A percentile compares a stretch with the other conserved stretches of the same genome.
These are phyloP conservation scores for Cladophialophora yegresii DNA, from an alignment of 2,329 filamentous ascomycete species.

Conservation along the genomic window DNA sequence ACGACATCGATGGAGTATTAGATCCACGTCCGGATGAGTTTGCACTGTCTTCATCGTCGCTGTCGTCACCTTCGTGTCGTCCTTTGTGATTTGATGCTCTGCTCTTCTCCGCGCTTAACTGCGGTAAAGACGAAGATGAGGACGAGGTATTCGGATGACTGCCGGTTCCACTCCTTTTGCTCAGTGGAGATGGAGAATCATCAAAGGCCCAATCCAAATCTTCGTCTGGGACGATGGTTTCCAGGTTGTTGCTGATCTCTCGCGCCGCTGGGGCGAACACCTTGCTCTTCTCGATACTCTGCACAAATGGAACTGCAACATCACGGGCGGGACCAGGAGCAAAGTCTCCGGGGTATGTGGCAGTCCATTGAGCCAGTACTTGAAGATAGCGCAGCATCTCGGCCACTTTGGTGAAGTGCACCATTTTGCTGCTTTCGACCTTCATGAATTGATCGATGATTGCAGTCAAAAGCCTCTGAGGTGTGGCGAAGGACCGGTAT, in stretches of 20 bases:
- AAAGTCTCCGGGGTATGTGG: conserved; percentile 89
- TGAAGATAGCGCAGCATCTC: conserved; percentile 81
- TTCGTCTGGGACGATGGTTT: conserved; percentile 78
- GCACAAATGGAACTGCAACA: conserved; percentile 73
- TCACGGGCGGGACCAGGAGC: conserved; percentile 72
- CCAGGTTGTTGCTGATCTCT: conserved; percentile 79
- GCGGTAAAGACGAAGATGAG: conserved; percentile 26
- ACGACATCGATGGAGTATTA: conserved; percentile 44
- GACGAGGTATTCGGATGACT: conserved; percentile 26
- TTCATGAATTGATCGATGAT: conserved; percentile 66
- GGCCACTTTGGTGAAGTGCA: conserved; percentile 74
- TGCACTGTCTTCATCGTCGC: conserved; percentile 32
- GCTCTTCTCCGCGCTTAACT: conserved; percentile 8
- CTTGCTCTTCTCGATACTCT: conserved; percentile 70
- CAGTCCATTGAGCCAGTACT: conserved; percentile 85
- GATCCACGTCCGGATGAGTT: conserved; percentile 45
- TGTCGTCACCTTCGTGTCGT: conserved; percentile 42
- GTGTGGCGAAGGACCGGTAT: conserved; percentile 90
- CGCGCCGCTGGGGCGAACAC: conserved; percentile 80
- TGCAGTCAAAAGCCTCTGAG: conserved; percentile 72
- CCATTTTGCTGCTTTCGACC: conserved; percentile 71
- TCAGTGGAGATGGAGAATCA: conserved; percentile 55
- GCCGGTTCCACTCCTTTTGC: conserved; percentile 15
- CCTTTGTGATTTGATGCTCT: conserved; percentile 40
- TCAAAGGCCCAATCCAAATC: conserved; percentile 89